phyloP scores from a whole-genome alignment of 2,329 filamentous ascomycete species.

The Cladosporium phlei region DNA sequence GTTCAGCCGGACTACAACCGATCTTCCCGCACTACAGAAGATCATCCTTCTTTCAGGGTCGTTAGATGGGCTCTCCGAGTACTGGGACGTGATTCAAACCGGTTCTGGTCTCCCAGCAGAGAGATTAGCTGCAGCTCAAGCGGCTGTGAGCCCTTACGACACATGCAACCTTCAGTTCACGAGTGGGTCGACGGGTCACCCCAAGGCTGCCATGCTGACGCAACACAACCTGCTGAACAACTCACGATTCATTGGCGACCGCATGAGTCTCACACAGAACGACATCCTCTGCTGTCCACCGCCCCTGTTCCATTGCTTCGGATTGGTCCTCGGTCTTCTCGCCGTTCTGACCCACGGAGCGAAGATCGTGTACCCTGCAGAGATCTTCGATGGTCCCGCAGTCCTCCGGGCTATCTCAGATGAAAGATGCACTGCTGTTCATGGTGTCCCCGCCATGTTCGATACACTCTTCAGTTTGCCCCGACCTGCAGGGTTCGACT shows the following conservation, averaged over 20 bases:
- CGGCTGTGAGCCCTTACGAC: constrained; percentile 57
- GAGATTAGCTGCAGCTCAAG: constrained; percentile 50
- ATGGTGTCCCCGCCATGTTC: constrained; percentile 83
- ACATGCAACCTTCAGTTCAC: constrained; percentile 73
- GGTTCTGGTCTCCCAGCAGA: constrained; percentile 49
- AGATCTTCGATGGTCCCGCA: constrained; percentile 65
- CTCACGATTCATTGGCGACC: constrained; percentile 50
- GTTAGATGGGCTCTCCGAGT: constrained; percentile 21
- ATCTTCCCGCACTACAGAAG: constrained; percentile 22
- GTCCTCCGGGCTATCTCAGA: constrained; percentile 59
- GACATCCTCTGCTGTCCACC: constrained; percentile 77
- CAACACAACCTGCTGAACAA: constrained; percentile 30
- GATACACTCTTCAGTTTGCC: constrained; percentile 55
- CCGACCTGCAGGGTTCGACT: constrained; percentile 45
- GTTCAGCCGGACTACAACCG: constrained; percentile 16
- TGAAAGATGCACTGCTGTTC: constrained; percentile 60
- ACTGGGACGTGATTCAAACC: constrained; percentile 31
- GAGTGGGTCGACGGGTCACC: constrained; percentile 66
- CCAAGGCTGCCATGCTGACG: constrained; percentile 71
- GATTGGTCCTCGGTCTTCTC: constrained; percentile 70
- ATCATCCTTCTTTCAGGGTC: constrained; percentile 25
- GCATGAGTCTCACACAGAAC: constrained; percentile 62
- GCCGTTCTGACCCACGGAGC: constrained; percentile 68
- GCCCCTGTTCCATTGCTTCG: constrained; percentile 82
- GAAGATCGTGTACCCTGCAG: constrained; percentile 70